Conservation (phyloP, 495 filamentous ascomycete genomes). For the Lasiosphaeria hispida region DNA sequence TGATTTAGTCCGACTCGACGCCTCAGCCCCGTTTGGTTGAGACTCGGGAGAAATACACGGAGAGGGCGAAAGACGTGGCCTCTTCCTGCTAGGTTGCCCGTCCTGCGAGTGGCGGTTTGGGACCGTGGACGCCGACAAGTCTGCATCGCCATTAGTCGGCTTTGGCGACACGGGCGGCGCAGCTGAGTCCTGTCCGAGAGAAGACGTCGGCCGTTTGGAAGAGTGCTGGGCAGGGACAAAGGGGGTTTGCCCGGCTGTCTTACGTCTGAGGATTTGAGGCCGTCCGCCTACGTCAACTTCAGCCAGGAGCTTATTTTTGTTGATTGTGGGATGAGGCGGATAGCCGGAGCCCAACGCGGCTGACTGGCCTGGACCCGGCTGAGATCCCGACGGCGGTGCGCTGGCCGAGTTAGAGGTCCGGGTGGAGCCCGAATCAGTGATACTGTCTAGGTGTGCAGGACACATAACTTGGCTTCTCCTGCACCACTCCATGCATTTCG, state of each 20-base stretch:
- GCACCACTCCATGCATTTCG: too few species aligned
- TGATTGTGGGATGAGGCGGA: neutral
- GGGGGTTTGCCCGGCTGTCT: slow-evolving; percentile 13
- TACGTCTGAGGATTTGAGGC: slow-evolving; percentile 17
- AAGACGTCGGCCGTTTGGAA: slow-evolving; percentile 4
- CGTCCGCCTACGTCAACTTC: neutral
- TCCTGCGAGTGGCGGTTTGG: neutral
- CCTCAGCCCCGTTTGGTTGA: neutral
- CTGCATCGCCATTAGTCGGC: too few species aligned
- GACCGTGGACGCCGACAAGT: slow-evolving; percentile 16
- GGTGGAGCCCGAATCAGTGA: too few species aligned
- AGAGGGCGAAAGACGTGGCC: slow-evolving; percentile 13
- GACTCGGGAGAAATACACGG: slow-evolving; percentile 1
- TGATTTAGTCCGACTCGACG: too few species aligned
- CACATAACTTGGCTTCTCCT: too few species aligned
- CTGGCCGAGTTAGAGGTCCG: too few species aligned
- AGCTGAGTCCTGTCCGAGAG: neutral
- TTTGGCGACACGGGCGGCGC: neutral
- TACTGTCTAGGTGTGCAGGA: too few species aligned
- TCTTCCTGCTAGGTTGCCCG: slow-evolving; percentile 20
- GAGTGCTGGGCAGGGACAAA: slow-evolving; percentile 9
- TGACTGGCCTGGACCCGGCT: neutral
- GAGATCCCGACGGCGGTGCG: too few species aligned
- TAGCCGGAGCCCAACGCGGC: slow-evolving; percentile 4
- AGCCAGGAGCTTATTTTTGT: neutral